phyloP scores from a whole-genome alignment of 306 rosid genomes.

The Prunus dulcis region DNA sequence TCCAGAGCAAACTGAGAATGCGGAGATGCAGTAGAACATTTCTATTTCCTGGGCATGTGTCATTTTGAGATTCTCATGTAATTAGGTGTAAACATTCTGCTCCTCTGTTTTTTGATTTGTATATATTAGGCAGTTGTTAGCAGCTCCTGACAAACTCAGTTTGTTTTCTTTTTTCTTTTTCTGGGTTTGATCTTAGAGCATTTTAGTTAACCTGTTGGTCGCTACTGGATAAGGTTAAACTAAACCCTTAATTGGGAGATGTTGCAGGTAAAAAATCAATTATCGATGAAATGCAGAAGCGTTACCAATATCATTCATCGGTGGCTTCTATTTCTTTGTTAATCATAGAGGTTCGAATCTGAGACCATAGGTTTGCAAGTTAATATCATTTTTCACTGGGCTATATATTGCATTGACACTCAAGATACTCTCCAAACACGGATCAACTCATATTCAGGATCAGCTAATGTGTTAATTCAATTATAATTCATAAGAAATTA shows the following conservation, averaged over 20 bases:
- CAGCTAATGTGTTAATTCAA: too few species aligned
- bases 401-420: too few species aligned
- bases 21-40: constrained; percentile 13
- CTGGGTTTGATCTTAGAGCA: not conserved
- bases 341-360: too few species aligned
- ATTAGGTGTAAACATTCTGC: not conserved
- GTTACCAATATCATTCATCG: too few species aligned
- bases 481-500: too few species aligned
- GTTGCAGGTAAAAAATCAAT: too few species aligned
- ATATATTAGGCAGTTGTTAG: constrained; percentile 34
- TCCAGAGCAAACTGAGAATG: constrained; percentile 29
- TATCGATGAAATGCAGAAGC: too few species aligned
- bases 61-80: not conserved
- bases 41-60: not conserved
- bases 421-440: too few species aligned
- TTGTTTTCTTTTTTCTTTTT: not conserved
- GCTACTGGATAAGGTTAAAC: not conserved
- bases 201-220: not conserved
- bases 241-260: not conserved
- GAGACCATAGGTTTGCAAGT: too few species aligned
- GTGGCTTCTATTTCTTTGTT: too few species aligned
- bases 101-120: constrained; percentile 36
- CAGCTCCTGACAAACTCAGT: not conserved
- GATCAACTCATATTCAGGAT: too few species aligned
- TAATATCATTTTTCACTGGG: too few species aligned